Conservation (phyloP, 2,329 filamentous ascomycete species). For the Apiospora arundinis region DNA sequence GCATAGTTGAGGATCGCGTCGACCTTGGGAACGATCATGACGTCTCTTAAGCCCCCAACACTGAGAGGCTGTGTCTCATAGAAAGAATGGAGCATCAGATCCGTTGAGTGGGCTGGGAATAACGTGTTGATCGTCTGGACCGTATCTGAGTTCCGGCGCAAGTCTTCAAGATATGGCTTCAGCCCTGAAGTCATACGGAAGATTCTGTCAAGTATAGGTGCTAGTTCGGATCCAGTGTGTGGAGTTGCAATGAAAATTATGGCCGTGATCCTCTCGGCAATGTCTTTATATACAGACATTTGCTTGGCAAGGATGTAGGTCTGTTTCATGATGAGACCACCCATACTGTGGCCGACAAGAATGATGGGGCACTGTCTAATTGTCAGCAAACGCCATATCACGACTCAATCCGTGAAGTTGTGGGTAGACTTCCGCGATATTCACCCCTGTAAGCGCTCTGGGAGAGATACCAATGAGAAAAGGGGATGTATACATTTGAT, state of each 20-base stretch:
- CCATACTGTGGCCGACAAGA: constrained; percentile 44
- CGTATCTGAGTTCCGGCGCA: constrained; percentile 30
- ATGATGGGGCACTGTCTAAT: constrained; percentile 34
- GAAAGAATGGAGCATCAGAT: constrained; percentile 36
- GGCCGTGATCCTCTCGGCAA: constrained; percentile 32
- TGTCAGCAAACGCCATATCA: background rate
- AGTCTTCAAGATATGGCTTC: constrained; percentile 33
- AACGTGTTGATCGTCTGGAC: constrained; percentile 37
- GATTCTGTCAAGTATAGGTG: constrained; percentile 35
- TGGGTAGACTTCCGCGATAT: too few species aligned
- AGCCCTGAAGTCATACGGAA: constrained; percentile 28
- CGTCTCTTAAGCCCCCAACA: constrained; percentile 4
- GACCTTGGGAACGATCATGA: constrained; percentile 33
- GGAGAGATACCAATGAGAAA: too few species aligned
- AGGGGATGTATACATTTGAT: too few species aligned
- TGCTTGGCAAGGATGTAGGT: constrained; percentile 37
- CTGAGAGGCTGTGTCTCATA: constrained; percentile 35
- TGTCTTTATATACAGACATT: constrained; percentile 5
- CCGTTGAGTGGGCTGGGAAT: constrained; percentile 31
- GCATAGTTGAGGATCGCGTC: constrained; percentile 36
- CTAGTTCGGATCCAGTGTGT: constrained; percentile 39
- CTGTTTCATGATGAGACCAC: constrained; percentile 43
- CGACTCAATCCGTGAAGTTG: too few species aligned
- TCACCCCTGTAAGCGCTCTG: too few species aligned
- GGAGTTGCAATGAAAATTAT: constrained; percentile 42